Evolutionary conservation across 2,329 filamentous ascomycete genomes (phyloP), one percentile per base, ranked within the genome.

Genomic region (Apiospora rasikravindrae): DNA sequence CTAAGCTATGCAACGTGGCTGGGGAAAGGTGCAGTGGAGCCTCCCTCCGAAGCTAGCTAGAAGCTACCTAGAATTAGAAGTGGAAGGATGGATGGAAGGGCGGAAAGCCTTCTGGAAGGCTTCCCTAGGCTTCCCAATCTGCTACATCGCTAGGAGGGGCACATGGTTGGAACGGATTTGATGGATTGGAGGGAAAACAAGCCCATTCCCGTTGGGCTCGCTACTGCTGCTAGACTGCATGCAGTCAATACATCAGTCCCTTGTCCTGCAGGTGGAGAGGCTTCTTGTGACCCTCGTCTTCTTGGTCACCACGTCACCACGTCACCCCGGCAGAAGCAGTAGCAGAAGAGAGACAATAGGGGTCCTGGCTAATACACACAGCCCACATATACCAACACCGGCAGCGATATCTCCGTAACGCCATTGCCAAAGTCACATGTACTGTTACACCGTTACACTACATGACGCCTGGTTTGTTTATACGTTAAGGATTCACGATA

Each of bases 261-360:
- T 37, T 61, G 53, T n/a, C 53, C 53, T 61, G 53, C 53, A 61
- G 53, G 53, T 61, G 53, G 53, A 61, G 53, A 37, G 29, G 29
- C 6, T 10, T 61, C 29, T 40, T 64, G 57, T 10, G 57, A 64
- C n/a, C 57, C 57, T 64, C 57, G 22, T 26, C 29, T 57, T 33
- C 10, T 64, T 64, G 22, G 33, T 64, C 33, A 64, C 57, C 57
- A 64, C 33, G 57, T 64, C 57, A 64, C 57, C 57, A 61, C 53
- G 53, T 61, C 53, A 61, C 53, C 53, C 57, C 49, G 40, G 40
- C 40, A 42, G 40, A 42, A 42, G 40, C 45, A n/a, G 45, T 6
- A 37, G 24, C 40, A 68, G n/a, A 45, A 47, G 66, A 68, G 66
- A 68, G 40, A 68, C 40, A 47, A 68, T 68, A 68, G 66, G 66